Evolutionary conservation across 2,329 filamentous ascomycete genomes (phyloP).

Genomic region (Nigrospora sphaerica): DNA sequence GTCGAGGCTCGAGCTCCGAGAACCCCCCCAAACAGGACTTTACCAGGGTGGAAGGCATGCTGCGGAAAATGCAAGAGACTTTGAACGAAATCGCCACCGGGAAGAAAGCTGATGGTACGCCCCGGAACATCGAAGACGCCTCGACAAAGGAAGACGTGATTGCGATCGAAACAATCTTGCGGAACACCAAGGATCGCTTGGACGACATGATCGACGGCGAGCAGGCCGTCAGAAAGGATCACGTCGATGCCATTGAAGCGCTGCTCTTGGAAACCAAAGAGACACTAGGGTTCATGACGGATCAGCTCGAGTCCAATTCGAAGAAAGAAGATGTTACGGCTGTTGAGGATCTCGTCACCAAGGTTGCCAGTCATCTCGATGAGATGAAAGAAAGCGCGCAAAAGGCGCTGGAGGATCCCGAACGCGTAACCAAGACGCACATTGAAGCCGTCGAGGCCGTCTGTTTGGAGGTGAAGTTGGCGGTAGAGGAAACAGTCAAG

Average conservation of each 20-base stretch:
- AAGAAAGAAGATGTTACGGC: conserved; percentile 72
- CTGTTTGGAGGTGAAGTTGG: conserved; percentile 76
- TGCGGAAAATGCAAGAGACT: conserved; percentile 30
- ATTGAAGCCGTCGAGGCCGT: conserved; percentile 74
- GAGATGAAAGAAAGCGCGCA: conserved; percentile 59
- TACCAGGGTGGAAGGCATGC: conserved; percentile 38
- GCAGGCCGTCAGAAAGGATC: conserved; percentile 59
- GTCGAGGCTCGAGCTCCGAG: conserved; percentile 14
- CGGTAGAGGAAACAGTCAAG: conserved; percentile 65
- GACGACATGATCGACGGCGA: conserved; percentile 74
- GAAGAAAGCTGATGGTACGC: conserved; percentile 16
- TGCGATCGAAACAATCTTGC: conserved; percentile 82
- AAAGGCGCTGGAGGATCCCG: conserved; percentile 47
- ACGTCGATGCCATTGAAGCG: conserved; percentile 58
- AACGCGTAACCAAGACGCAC: conserved; percentile 72
- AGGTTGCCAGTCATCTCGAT: conserved; percentile 69
- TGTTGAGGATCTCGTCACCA: conserved; percentile 71
- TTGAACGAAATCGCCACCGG: conserved; percentile 10
- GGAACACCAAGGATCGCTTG: conserved; percentile 81
- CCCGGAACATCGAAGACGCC: conserved; percentile 31
- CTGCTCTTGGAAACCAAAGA: conserved; percentile 69
- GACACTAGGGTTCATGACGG: conserved; percentile 57
- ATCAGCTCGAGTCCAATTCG: conserved; percentile 62
- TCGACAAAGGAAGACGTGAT: conserved; percentile 79
- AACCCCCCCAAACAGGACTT: conserved; percentile 31